phyloP scores from a whole-genome alignment of 2,329 filamentous ascomycete species.

The Fusarium domesticum region DNA sequence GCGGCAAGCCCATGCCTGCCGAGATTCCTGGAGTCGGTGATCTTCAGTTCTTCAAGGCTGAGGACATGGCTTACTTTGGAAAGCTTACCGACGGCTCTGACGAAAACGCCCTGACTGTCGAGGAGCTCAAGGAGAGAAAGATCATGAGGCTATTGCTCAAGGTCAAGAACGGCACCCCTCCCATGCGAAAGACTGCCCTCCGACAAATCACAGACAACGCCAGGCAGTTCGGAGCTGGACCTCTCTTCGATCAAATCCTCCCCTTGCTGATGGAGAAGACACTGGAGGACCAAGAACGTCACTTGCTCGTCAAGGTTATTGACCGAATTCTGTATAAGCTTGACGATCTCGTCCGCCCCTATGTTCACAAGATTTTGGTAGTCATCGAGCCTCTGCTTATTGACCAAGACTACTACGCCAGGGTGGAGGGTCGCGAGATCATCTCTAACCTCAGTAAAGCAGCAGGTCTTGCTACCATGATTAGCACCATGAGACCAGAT shows the following conservation, averaged over 20 bases:
- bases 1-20: constrained; percentile 88
- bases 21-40: constrained; percentile 96
- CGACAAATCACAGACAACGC: constrained; percentile 98
- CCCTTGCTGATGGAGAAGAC: constrained; percentile 98
- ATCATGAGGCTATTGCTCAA: constrained; percentile 97
- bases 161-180: constrained; percentile 98
- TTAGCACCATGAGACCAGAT: constrained; percentile 97
- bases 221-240: constrained; percentile 87
- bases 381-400: constrained; percentile 99
- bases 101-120: constrained; percentile 86
- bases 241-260: constrained; percentile 95
- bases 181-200: constrained; percentile 97
- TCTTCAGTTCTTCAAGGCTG: constrained; percentile 95
- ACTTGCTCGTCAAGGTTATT: constrained; percentile 98
- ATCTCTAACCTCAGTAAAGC: constrained; percentile 98
- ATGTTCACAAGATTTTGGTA: constrained; percentile 96
- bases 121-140: constrained; percentile 95
- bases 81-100: constrained; percentile 94
- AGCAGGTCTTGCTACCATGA: constrained; percentile 96
- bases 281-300: constrained; percentile 94
- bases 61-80: constrained; percentile 98
- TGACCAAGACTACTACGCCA: constrained; percentile 98
- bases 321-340: constrained; percentile 98
- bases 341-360: constrained; percentile 92
- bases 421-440: constrained; percentile 96